These are phyloP conservation scores for Albifimbria verrucaria DNA, from an alignment of 2,329 filamentous ascomycete genomes.

Conservation along the genomic window DNA sequence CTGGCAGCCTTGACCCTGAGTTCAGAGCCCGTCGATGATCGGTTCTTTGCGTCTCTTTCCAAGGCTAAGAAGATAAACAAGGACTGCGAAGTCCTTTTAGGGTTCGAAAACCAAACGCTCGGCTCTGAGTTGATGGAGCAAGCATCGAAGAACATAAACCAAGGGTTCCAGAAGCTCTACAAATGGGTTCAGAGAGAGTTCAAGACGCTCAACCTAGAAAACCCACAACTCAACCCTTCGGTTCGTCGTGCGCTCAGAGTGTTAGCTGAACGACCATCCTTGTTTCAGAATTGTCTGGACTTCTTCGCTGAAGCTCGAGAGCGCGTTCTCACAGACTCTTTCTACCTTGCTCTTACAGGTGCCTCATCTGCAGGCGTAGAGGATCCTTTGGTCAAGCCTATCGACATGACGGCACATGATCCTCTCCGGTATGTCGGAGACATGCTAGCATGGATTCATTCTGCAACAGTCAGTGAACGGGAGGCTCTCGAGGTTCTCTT, in stretches of 20 bases:
- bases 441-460: constrained; percentile 97
- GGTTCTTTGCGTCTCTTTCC: constrained; percentile 73
- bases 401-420: constrained; percentile 91
- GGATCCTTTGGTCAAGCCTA: constrained; percentile 73
- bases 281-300: constrained; percentile 92
- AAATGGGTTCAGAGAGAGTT: constrained; percentile 94
- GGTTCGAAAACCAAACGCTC: constrained; percentile 83
- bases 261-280: constrained; percentile 79
- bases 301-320: constrained; percentile 90
- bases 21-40: constrained; percentile 78
- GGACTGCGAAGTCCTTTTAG: constrained; percentile 85
- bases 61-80: constrained; percentile 84
- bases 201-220: constrained; percentile 87
- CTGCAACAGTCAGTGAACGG: constrained; percentile 86
- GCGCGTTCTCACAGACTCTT: constrained; percentile 80
- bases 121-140: constrained; percentile 91
- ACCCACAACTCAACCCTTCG: constrained; percentile 82
- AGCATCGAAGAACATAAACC: constrained; percentile 80
- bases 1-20: constrained; percentile 70
- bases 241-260: constrained; percentile 83
- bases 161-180: constrained; percentile 92
- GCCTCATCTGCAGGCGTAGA: constrained; percentile 53
- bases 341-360: constrained; percentile 84
- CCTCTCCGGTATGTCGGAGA: constrained; percentile 89
- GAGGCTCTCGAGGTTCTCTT: constrained; percentile 92